Base-by-base conservation (phyloP, 202 grass and related monocot genomes). In the Tripidium arundinaceum region DNA sequence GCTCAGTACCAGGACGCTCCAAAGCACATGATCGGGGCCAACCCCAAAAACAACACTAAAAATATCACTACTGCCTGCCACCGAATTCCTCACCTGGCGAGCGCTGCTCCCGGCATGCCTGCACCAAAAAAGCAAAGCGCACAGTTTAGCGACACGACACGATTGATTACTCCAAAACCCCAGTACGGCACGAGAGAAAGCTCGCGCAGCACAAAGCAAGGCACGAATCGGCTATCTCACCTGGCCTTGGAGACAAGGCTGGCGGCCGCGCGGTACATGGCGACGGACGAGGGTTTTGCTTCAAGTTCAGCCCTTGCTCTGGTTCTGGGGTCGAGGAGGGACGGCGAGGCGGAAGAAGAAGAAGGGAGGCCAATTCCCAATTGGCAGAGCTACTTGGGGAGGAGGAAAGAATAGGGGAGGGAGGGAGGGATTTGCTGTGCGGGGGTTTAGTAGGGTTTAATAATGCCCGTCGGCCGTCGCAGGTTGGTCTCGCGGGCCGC, bases 181-280 rank as follows among this genome's bases (percentile, higher is more conserved):
- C 65, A 62, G 9, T 11, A 71, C 68, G 62, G 49, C 22, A 28
- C 26, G 4, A 61, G 5, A 13, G 16, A 42, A n/a, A 82, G 38
- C 33, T 5, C 43, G 29, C 42, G 12, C 34, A 43, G 50, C 45
- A 19, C 42, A 71, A 29, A 65, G 24, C 50, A 27, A 50, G 22
- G 3, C 14, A 13, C 8, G 52, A 54, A 54, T 63, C n/a, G 25
- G 7, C 14, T 29, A 52, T 72, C 80, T 83, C 45, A 92, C 86
- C 90, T 65, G 9, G 83, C 86, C 73, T 83, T 89, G 60, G 86
- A 86, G 65, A 76, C 83, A 66, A 92, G 70, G 80, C 75, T 83
- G 18, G 71, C 79, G 14, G 65, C 80, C 11, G 65, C 86, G 58
- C 90, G 86, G 78, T 89, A 86, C 90, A 92, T 92, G 80, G 58